Evolutionary conservation across 1,139 yeast species (phyloP), one percentile per base, ranked within the genome.

Genomic region (Ashbya aceris): DNA sequence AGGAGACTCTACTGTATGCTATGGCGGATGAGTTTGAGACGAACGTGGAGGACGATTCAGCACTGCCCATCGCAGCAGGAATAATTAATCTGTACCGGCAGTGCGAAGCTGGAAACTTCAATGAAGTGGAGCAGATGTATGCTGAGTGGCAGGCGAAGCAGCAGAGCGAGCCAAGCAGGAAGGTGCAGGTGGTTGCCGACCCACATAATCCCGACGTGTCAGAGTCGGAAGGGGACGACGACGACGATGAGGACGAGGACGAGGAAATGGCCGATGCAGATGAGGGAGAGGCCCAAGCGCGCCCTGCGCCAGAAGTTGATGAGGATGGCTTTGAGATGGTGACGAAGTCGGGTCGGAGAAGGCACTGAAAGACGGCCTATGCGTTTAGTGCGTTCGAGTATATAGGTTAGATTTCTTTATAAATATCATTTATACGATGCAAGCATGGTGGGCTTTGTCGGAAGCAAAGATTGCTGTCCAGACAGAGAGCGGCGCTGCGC

Each of bases 1-100:
- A 91, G 63, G 95, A 84, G 60, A 77, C 95, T 8, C 66, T 91
- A 47, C 67, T 84, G 39, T 83, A 83, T 56, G 93, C 95, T 33
- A 85, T 91, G 96, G 77, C 80, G 49, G 98, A 91, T 64, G 99
- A 91, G 62, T 91, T 91, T 57, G 96, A 85, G 45, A 83, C 83
- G 6, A 74, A 77, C 42, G 76, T 91, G 33, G 96, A 91, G 54
- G 95, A 91, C 59, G 95, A 84, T 51, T 79, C 95, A 9, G 94
- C 95, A 0, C 69, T 81, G 46, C 76, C 76, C 12, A 74, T 86
- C 36, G 95, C 89, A 3, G 77, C 74, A 34, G 70, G 73, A 50
- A 71, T 93, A 27, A 63, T 87, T 44, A 71, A 73, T 41, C 57
- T 81, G 20, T 91, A 85, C 65, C 74, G 74, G 52, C 78, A 83